Conservation (phyloP, 1,284 basidiomycete species). For the Ceratobasidium sp. region DNA sequence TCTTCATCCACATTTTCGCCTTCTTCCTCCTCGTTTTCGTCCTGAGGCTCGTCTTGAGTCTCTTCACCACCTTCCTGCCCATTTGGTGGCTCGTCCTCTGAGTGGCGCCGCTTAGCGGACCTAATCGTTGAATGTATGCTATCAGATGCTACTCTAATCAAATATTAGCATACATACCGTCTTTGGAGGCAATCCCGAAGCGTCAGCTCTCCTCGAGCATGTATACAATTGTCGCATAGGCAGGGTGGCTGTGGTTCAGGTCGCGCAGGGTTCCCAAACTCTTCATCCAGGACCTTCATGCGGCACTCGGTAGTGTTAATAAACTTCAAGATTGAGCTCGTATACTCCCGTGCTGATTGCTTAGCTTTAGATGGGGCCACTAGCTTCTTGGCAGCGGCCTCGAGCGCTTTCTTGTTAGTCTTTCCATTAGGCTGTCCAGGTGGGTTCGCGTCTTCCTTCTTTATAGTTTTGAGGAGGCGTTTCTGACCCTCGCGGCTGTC, state of each 20-base stretch:
- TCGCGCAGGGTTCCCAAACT: background rate
- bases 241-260: background rate
- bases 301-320: conserved; percentile 10
- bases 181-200: background rate
- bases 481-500: conserved; percentile 1
- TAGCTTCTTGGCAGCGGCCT: no score
- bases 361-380: background rate
- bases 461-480: background rate
- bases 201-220: background rate
- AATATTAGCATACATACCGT: background rate
- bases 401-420: no score
- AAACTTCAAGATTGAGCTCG: background rate
- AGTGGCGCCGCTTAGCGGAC: no score
- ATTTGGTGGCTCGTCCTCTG: no score
- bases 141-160: background rate
- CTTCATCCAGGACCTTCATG: background rate
- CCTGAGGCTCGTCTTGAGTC: no score
- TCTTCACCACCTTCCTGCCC: no score
- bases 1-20: no score
- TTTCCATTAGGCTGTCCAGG: background rate
- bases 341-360: background rate
- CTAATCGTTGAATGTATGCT: no score
- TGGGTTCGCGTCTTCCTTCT: background rate
- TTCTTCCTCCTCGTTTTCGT: no score
- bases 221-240: background rate